Base-by-base conservation (phyloP, 805 yeast species). In the Yarrowia divulgata region DNA sequence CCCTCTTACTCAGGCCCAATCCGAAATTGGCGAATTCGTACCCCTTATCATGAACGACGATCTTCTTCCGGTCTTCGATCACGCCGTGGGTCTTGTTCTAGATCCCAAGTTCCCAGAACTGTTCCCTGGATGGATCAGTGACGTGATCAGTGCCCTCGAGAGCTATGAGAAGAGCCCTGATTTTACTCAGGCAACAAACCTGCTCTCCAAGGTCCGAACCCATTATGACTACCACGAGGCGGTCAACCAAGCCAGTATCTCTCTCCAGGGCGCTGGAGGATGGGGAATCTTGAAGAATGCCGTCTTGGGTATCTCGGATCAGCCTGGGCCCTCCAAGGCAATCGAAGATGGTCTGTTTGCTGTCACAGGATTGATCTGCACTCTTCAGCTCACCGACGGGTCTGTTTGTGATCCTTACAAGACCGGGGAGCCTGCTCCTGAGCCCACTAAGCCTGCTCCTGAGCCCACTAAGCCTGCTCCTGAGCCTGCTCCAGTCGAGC, bases 341-440 rank as follows among this genome's bases (percentile, higher is more conserved):
- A 45, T 45, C 12, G 49, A 10, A 9, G 49, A 45, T 5, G 49
- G 29, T 45, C 29, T 45, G 12, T 45, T 6, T 10, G 49, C 49
- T 2, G 49, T 45, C 29, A 45, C 49, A 9, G 49, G 49, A 3
- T 29, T 45, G 16, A 45, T 45, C 8, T 45, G 49, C 49, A 45
- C 49, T 45, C 49, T 45, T 12, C 49, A 45, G 32, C 49, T 45
- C 32, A 45, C 49, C 16, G 49, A 45, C 8, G 49, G 49, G 19
- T 19, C 49, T 13, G 49, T 45, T 9, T 45, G 49, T 19, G 49
- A 45, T 8, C 49, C 49, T 12, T 45, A 45, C 49, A 18, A 45
- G 49, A 45, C 49, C 14, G 7, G 5, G 4, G 49, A 10, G 14
- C 32, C 23, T 9, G 49, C 5, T 19, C 14, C 29, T 16, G 46